Evolutionary conservation across 148 eudicot genomes (phyloP).

Genomic region (Vaccinium myrtillus): DNA sequence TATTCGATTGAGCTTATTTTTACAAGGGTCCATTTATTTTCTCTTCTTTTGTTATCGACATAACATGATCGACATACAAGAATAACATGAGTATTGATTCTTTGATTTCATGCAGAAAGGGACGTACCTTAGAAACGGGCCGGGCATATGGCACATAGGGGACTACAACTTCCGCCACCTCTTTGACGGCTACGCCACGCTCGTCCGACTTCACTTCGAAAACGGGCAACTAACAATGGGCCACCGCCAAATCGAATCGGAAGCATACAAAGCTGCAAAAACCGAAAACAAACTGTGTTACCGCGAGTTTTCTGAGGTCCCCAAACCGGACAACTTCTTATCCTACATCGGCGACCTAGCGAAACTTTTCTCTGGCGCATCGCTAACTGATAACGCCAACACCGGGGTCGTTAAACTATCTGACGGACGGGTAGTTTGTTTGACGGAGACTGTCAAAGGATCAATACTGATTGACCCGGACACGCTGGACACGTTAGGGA

Average conservation of each 20-base stretch:
- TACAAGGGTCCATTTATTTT: not conserved
- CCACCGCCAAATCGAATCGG: conserved; percentile 90
- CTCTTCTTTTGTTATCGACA: not conserved
- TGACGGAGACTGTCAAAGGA: conserved; percentile 92
- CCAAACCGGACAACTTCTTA: conserved; percentile 59
- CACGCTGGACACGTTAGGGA: conserved; percentile 77
- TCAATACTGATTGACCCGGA: conserved; percentile 75
- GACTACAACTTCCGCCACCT: conserved; percentile 92
- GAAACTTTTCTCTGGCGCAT: conserved; percentile 76
- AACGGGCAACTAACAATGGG: conserved; percentile 53
- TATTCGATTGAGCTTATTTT: no score
- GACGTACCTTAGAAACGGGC: conserved; percentile 94
- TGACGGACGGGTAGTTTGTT: conserved; percentile 86
- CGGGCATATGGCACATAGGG: conserved; percentile 87
- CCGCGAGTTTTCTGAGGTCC: conserved; percentile 90
- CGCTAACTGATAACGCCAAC: conserved; percentile 88
- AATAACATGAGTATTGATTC: not conserved
- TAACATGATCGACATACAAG: not conserved
- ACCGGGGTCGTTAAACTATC: conserved; percentile 83
- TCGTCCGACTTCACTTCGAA: conserved; percentile 77
- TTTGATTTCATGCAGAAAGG: conserved; percentile 38
- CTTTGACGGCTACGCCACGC: conserved; percentile 95
- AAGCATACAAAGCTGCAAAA: conserved; percentile 78
- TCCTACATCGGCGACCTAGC: conserved; percentile 74
- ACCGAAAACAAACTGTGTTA: conserved; percentile 56